Base-by-base conservation (phyloP, 352 stramenopile species). In the Globisporangium mamillatum region DNA sequence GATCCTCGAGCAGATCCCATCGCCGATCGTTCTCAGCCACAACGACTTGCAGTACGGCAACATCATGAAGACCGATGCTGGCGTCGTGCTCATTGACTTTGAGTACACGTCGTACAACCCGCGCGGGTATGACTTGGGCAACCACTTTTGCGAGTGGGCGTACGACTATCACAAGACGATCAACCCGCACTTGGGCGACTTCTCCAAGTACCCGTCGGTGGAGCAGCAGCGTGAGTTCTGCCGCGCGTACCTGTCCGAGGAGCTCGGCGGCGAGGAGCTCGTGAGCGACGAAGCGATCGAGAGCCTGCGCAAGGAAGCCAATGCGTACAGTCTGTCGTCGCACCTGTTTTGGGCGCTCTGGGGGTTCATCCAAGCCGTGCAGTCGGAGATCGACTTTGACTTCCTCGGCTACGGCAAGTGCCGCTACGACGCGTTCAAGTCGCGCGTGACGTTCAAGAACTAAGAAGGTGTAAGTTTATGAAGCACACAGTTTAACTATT, bases 1-100 rank as follows among this genome's bases (percentile, higher is more conserved):
- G 29, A 55, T 82, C 9, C 72, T 92, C 22, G 76, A 70, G 12
- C 20, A 77, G 16, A 86, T 97, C 53, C 70, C 86, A 29, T 95
- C 84, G 38, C 81, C 83, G 36, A 59, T 92, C 38, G 88, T 97
- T 57, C 77, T 98, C 56, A 95, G 88, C 68, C 93, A 98, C 77
- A 98, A 98, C 74, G 93, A 98, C 73, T 70, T 98, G 66, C 89
- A 98, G 66, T 94, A 94, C 71, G 93, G 93, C 62, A 98, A 98
- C 79, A 90, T 98, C 60, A 94, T 98, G 79, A 80, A 78, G 36
- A 89, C 77, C 25, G 80, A 91, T 18, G 58, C 66, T 1, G 78
- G 75, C 60, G 85, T 97, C 34, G 81, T 93, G 68, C 75, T 98
- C 29, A 97, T 98, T 63, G 93, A 98, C 72, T 98, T 97, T 82